These are phyloP conservation scores for Phytophthora quininea DNA, from an alignment of 352 stramenopile genomes.

Conservation along the genomic window DNA sequence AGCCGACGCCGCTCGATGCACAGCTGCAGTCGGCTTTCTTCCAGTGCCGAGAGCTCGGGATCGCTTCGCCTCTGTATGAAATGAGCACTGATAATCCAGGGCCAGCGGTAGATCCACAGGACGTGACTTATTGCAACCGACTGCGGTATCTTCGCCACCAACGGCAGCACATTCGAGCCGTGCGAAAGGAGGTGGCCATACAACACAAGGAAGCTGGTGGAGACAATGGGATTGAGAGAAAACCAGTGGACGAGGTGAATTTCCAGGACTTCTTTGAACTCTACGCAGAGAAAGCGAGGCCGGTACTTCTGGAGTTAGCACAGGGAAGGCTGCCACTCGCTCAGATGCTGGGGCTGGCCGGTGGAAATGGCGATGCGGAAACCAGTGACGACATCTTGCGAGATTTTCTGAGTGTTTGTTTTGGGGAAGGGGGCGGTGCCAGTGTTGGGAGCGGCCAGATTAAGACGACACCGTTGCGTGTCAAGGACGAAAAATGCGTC, in stretches of 20 bases:
- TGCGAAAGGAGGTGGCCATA: conserved; percentile 27
- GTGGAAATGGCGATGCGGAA: conserved; percentile 5
- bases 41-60: conserved; percentile 38
- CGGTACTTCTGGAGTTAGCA: conserved; percentile 40
- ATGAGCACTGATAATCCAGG: background rate
- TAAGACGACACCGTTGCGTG: conserved; percentile 20
- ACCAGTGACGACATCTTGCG: conserved; percentile 4
- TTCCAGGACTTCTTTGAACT: conserved; percentile 74
- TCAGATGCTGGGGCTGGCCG: conserved; percentile 22
- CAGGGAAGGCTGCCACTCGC: conserved; percentile 10
- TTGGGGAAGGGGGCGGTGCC: conserved; percentile 18
- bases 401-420: conserved; percentile 26
- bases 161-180: conserved; percentile 39
- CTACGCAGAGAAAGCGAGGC: conserved; percentile 41
- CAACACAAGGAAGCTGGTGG: background rate
- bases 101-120: conserved; percentile 10
- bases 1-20: conserved; percentile 26
- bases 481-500: conserved; percentile 38
- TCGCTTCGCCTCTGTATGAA: conserved; percentile 29
- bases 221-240: conserved; percentile 23
- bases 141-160: conserved; percentile 60
- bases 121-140: conserved; percentile 46
- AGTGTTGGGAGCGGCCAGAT: background rate
- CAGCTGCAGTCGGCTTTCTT: conserved; percentile 38
- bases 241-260: conserved; percentile 27